phyloP scores from a whole-genome alignment of 345 rosid genomes.

The Aethionema arabicum region DNA sequence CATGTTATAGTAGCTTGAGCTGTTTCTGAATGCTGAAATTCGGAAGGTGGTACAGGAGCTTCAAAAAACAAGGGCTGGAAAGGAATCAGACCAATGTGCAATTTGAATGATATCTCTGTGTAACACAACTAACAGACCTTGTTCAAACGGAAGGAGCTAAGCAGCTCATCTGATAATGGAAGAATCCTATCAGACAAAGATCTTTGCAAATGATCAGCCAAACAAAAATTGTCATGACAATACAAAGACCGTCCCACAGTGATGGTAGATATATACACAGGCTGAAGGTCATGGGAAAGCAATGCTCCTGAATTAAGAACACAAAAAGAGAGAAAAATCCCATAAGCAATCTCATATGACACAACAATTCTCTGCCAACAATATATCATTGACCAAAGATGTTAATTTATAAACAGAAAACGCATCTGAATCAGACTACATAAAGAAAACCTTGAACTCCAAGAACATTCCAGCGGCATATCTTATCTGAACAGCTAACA shows the following conservation, averaged over 20 bases:
- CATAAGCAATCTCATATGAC: slow-evolving; percentile 17
- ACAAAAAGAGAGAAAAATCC: slow-evolving; percentile 21
- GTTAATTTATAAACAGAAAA: slow-evolving; percentile 1
- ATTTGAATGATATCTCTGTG: slow-evolving; percentile 16
- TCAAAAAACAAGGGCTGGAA: slow-evolving; percentile 68
- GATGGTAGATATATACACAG: slow-evolving; percentile 72
- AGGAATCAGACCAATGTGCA: slow-evolving; percentile 26
- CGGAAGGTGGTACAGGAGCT: slow-evolving; percentile 67
- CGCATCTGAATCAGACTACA: slow-evolving; percentile 6
- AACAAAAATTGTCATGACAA: slow-evolving; percentile 37
- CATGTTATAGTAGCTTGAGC: slow-evolving; percentile 83
- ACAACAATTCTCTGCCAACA: background rate
- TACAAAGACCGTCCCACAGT: slow-evolving; percentile 62
- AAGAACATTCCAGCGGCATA: slow-evolving; percentile 83
- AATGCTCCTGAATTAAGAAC: slow-evolving; percentile 61
- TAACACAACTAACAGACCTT: slow-evolving; percentile 49
- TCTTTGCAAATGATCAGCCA: slow-evolving; percentile 50
- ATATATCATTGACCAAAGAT: slow-evolving; percentile 1
- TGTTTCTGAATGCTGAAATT: slow-evolving; percentile 85
- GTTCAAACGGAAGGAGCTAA: slow-evolving; percentile 49
- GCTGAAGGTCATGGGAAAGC: slow-evolving; percentile 66
- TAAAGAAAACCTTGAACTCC: slow-evolving; percentile 80
- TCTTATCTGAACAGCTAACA: slow-evolving; percentile 91
- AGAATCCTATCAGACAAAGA: slow-evolving; percentile 57
- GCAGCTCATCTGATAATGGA: slow-evolving; percentile 44